Conservation (phyloP, 1,284 basidiomycete species). For the Irpex rosettiformis region DNA sequence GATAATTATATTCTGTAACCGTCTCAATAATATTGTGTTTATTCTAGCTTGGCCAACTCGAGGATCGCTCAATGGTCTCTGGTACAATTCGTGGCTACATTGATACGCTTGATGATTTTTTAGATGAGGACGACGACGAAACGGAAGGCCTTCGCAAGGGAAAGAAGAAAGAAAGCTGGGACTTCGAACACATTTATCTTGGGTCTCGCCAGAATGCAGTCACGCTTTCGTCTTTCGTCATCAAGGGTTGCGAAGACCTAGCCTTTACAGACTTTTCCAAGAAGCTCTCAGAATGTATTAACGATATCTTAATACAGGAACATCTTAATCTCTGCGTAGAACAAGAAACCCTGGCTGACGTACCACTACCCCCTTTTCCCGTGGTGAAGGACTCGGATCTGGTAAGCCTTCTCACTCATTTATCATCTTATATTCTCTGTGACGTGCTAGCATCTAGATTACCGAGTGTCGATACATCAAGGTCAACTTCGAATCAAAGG, state of each 20-base stretch:
- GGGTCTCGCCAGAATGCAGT: not conserved
- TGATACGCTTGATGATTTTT: constrained; percentile 5
- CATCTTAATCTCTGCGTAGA: too few species aligned
- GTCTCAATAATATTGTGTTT: not conserved
- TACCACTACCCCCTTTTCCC: too few species aligned
- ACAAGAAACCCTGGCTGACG: too few species aligned
- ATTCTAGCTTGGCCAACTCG: constrained; percentile 15
- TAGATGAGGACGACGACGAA: not conserved
- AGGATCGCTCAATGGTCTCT: constrained; percentile 11
- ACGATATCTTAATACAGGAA: not conserved
- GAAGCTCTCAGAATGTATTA: constrained; percentile 5
- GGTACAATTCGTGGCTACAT: constrained; percentile 11
- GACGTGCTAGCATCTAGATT: not conserved
- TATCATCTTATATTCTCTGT: not conserved
- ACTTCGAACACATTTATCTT: constrained; percentile 2
- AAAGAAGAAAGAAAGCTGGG: not conserved
- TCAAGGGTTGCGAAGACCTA: not conserved
- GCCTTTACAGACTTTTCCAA: constrained; percentile 12
- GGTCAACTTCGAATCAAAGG: constrained; percentile 25
- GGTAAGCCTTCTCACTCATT: too few species aligned
- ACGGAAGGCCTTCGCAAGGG: not conserved
- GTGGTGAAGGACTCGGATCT: not conserved
- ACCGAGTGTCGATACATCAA: constrained; percentile 20
- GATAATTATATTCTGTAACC: not conserved
- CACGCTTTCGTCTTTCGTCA: too few species aligned